Evolutionary conservation across 2,329 filamentous ascomycete species (phyloP).

Genomic region (Diplodia seriata): DNA sequence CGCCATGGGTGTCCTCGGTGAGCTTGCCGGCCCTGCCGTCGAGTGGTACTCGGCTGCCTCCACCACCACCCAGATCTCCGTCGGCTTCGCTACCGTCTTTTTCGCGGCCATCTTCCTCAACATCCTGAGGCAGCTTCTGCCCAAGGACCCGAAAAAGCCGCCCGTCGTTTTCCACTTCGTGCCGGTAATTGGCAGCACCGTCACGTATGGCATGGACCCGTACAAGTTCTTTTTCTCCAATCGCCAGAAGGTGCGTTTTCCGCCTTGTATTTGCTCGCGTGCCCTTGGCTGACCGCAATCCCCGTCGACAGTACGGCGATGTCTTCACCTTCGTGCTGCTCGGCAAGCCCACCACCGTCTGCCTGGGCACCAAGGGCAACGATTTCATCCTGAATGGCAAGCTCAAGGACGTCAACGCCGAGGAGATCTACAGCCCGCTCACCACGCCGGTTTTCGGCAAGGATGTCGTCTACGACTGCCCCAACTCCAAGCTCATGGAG

Average conservation of each 20-base stretch:
- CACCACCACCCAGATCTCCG: slow-evolving; percentile 53
- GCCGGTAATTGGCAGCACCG: slow-evolving; percentile 83
- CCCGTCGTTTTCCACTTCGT: slow-evolving; percentile 70
- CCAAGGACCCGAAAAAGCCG: slow-evolving; percentile 75
- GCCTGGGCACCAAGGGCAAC: slow-evolving; percentile 80
- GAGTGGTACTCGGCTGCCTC: slow-evolving; percentile 50
- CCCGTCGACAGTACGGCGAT: slow-evolving; percentile 72
- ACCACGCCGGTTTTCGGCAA: slow-evolving; percentile 76
- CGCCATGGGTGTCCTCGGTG: slow-evolving; percentile 61
- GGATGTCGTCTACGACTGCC: slow-evolving; percentile 89
- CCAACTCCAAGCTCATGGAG: slow-evolving; percentile 92
- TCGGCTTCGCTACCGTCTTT: slow-evolving; percentile 57
- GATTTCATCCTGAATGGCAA: slow-evolving; percentile 93
- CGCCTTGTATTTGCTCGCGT: slow-evolving; percentile 2
- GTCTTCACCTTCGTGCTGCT: slow-evolving; percentile 89
- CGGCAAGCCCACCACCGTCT: slow-evolving; percentile 88
- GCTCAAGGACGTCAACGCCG: slow-evolving; percentile 85
- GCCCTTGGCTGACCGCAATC: slow-evolving; percentile 19
- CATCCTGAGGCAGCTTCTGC: slow-evolving; percentile 77
- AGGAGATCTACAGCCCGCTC: slow-evolving; percentile 86
- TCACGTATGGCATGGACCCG: slow-evolving; percentile 94
- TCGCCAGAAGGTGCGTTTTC: slow-evolving; percentile 70
- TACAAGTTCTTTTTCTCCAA: slow-evolving; percentile 80
- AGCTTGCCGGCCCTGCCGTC: slow-evolving; percentile 58
- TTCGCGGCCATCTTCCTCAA: slow-evolving; percentile 73